Percentiles rank a stretch among this genome's conserved stretches.
These are phyloP conservation scores for Leccinum pellstonianum DNA, from an alignment of 768 basidiomycete species.

Conservation along the genomic window DNA sequence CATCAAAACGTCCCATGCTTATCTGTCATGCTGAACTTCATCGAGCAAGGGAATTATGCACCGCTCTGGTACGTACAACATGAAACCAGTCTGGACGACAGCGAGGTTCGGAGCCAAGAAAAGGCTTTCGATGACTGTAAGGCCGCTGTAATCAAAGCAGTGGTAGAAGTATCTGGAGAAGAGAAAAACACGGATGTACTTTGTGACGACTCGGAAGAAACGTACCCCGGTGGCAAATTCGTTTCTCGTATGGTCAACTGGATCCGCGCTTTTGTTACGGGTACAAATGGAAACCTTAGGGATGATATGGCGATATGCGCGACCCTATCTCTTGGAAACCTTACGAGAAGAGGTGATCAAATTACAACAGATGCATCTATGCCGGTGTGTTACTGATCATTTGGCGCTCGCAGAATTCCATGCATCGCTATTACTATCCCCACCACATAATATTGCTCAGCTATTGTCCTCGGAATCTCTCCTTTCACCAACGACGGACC, in stretches of 20 bases:
- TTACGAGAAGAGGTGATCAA: conserved; percentile 67
- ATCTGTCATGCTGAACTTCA: conserved; percentile 64
- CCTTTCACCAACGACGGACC: conserved; percentile 57
- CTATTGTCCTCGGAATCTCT: conserved; percentile 55
- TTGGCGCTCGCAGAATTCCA: conserved; percentile 46
- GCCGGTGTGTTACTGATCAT: conserved; percentile 10
- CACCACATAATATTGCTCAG: conserved; percentile 64
- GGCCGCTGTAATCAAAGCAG: conserved; percentile 78
- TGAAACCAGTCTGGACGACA: conserved; percentile 32
- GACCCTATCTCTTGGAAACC: conserved; percentile 77
- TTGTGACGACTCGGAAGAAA: conserved; percentile 64
- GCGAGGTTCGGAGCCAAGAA: conserved; percentile 59
- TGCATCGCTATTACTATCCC: conserved; percentile 58
- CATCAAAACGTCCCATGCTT: conserved; percentile 59
- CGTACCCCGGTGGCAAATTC: conserved; percentile 64
- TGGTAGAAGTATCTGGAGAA: conserved; percentile 84
- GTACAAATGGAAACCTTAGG: conserved; percentile 35
- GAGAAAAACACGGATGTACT: conserved; percentile 73
- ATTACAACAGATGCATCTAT: neutral
- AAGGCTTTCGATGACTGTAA: conserved; percentile 81
- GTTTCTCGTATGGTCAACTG: conserved; percentile 69
- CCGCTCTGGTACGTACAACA: conserved; percentile 55
- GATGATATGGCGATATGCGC: conserved; percentile 87
- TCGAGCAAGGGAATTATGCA: conserved; percentile 70
- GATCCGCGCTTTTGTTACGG: conserved; percentile 58